Evolutionary conservation across 129 eudicot genomes (phyloP).

Genomic region (Helichrysum umbraculigerum): DNA sequence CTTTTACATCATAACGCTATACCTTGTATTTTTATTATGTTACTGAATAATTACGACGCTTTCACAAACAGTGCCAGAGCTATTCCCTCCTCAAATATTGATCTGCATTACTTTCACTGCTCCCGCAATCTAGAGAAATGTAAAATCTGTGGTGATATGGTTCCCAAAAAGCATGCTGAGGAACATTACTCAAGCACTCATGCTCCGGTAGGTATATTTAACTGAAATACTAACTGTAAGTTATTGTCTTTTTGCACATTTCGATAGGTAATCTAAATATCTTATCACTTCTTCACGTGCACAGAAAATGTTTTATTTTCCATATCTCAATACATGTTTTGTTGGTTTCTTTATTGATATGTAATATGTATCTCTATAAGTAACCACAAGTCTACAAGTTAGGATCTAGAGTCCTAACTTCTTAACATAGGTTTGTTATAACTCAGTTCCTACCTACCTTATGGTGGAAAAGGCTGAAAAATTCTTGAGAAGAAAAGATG

Average conservation of each 20-base stretch:
- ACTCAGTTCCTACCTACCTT: no score
- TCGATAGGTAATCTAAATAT: no score
- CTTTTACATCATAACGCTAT: background rate
- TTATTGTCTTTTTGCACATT: no score
- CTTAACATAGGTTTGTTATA: no score
- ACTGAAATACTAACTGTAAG: no score
- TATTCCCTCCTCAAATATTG: constrained; percentile 75
- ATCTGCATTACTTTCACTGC: constrained; percentile 88
- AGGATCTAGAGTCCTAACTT: no score
- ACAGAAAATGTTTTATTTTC: no score
- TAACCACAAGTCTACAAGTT: no score
- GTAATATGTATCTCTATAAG: no score
- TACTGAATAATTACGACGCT: constrained; percentile 6
- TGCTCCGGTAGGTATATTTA: constrained; percentile 65
- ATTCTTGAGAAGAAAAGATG: no score
- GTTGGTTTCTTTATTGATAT: background rate
- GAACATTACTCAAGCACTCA: constrained; percentile 85
- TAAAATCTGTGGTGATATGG: constrained; percentile 84
- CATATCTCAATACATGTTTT: background rate
- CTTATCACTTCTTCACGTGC: no score
- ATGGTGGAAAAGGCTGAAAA: no score
- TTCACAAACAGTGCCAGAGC: constrained; percentile 69
- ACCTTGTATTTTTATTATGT: background rate
- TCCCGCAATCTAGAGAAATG: constrained; percentile 87
- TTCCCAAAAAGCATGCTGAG: constrained; percentile 74